Base-by-base conservation (phyloP, 176 grass and related monocot species). In the Lolium multiflorum region DNA sequence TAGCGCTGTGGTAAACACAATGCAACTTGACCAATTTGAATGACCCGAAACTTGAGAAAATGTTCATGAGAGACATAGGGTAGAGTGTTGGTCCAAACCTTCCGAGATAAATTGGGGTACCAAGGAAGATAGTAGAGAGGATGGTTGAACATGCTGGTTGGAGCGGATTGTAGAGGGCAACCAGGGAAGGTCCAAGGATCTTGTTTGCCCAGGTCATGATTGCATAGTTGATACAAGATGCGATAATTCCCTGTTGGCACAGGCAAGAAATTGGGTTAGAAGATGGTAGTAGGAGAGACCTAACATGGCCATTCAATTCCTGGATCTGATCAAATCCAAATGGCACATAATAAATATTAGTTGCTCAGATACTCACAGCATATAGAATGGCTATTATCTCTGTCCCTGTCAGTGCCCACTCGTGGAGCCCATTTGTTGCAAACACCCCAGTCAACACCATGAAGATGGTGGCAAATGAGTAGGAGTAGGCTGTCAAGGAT, bases 121-220 rank as follows among this genome's bases (percentile, higher is more conserved):
- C 97, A 13, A 99, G 97, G 72, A 96, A 99, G 66, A 99, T 82
- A 69, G 92, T 94, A 57, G 97, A 99, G 47, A 99, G 88, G 25
- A 96, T 89, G 37, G 94, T 91, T 10, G 94, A 99, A 21, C 84
- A 91, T 83, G 90, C 94, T 25, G 97, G 97, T 73, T 99, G 97
- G 60, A 99, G 94, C 15, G 97, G 97, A 76, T 81, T 89, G 77
- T 99, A 99, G 21, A 99, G 91, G 73, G 97, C 83, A 18, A 99
- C 94, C 57, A 94, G 59, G 63, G 97, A 91, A 17, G 97, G 97
- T 11, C 97, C 97, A 35, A 99, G 80, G 70, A 99, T 91, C 87
- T 99, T 99, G 51, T 99, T 99, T 13, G 91, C 52, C 97, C 97
- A 96, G 56, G 97, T 99, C 94, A 91, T 96, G 79, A 99, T 86